These are phyloP conservation scores for Sporisorium iseilematis-ciliati DNA, from an alignment of 1,284 basidiomycete species.

Conservation along the genomic window DNA sequence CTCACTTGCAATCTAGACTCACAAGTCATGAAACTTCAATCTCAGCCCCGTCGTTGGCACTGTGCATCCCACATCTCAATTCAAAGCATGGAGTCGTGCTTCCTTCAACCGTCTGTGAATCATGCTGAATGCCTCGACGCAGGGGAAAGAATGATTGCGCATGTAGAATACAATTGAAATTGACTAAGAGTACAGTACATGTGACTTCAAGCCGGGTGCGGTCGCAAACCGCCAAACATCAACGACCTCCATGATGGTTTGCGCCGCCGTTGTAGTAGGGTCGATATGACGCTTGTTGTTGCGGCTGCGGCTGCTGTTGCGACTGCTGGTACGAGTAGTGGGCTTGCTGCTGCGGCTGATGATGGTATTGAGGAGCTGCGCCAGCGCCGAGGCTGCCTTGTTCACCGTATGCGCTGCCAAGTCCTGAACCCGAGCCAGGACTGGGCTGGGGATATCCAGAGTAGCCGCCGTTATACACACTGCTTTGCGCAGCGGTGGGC, in stretches of 20 bases:
- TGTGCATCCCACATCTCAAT: not conserved
- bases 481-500: constrained; percentile 4
- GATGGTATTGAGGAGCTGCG: constrained; percentile 12
- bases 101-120: not conserved
- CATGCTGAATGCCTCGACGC: too few relatives aligned
- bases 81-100: too few relatives aligned
- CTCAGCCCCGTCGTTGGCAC: not conserved
- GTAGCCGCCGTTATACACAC: constrained; percentile 18
- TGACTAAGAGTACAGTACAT: constrained; percentile 5
- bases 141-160: not conserved
- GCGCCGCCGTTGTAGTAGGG: constrained; percentile 16
- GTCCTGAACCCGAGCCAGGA: not conserved
- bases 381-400: constrained; percentile 15
- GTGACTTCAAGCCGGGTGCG: too few relatives aligned
- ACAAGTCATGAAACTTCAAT: not conserved
- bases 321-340: not conserved
- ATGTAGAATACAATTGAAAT: constrained; percentile 7
- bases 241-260: constrained; percentile 25
- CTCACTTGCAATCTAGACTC: not conserved
- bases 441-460: not conserved
- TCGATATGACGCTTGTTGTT: constrained; percentile 9
- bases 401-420: constrained; percentile 9
- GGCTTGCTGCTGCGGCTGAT: constrained; percentile 11
- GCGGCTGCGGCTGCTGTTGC: constrained; percentile 2
- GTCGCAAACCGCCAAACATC: not conserved